phyloP scores from a whole-genome alignment of 2,329 filamentous ascomycete species.

The Endoconidiophora laricicola region DNA sequence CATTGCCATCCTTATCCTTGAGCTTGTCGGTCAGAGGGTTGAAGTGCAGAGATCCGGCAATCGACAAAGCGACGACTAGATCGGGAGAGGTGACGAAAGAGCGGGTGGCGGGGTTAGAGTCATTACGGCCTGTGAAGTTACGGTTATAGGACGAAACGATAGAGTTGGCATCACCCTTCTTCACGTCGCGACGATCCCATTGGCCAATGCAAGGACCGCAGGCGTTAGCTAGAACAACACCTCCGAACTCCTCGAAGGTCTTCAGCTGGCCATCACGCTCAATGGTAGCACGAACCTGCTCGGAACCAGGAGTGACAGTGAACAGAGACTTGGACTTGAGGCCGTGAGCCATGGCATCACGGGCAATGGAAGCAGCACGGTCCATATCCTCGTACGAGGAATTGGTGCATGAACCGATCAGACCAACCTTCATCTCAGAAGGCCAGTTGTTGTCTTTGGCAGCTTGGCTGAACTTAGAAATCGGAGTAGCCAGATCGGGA shows the following conservation, averaged over 20 bases:
- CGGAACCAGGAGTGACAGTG: slow-evolving; percentile 88
- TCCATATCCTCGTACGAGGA: slow-evolving; percentile 76
- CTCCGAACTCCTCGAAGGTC: slow-evolving; percentile 93
- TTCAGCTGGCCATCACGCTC: slow-evolving; percentile 77
- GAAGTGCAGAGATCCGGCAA: slow-evolving; percentile 76
- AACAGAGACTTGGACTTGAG: slow-evolving; percentile 87
- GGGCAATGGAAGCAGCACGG: slow-evolving; percentile 77
- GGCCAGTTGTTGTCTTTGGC: slow-evolving; percentile 94
- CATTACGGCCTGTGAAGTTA: slow-evolving; percentile 97
- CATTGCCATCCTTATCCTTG: slow-evolving; percentile 90
- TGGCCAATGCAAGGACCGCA: slow-evolving; percentile 88
- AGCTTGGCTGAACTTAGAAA: slow-evolving; percentile 91
- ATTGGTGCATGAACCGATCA: slow-evolving; percentile 99
- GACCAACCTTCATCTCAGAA: slow-evolving; percentile 84
- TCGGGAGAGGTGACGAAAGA: slow-evolving; percentile 87
- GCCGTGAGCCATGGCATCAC: slow-evolving; percentile 79
- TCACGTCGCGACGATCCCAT: slow-evolving; percentile 85
- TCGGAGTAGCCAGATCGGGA: slow-evolving; percentile 89
- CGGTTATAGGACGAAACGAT: slow-evolving; percentile 99
- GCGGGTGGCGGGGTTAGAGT: slow-evolving; percentile 87
- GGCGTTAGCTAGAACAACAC: slow-evolving; percentile 86
- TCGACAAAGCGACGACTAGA: slow-evolving; percentile 69
- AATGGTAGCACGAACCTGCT: slow-evolving; percentile 92
- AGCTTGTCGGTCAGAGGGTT: slow-evolving; percentile 87
- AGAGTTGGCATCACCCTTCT: slow-evolving; percentile 90